Evolutionary conservation across 371 early-diverging fungal genomes (phyloP), one percentile per base, ranked within the genome.

Genomic region (Rhizopus microsporus): DNA sequence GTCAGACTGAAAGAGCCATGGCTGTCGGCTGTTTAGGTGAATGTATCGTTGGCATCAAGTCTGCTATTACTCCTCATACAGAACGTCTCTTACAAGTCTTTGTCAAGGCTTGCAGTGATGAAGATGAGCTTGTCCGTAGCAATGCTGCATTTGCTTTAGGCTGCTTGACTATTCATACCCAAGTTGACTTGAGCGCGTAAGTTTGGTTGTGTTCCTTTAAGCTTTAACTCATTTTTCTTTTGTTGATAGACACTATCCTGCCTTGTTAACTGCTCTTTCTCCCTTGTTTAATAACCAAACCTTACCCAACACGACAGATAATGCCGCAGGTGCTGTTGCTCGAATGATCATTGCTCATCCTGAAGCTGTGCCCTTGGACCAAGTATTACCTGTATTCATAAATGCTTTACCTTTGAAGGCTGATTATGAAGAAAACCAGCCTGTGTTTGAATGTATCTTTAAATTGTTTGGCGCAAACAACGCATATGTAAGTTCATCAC

Each of bases 101-200:
- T 61, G 64, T 88, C 54, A 72, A 78, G 46, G 91, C 84, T 3
- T 74, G 93, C 40, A 54, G 60, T 10, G 95, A 94, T 70, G 78
- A 84, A 52, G 88, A 89, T 49, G 82, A 85, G 10, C 88, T 90
- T 66, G 93, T 95, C 29, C 83, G 87, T 38, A 89, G 91, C 65
- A 94, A 95, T 60, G 89, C 88, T 31, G 91, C 92, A 0, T 95
- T 77, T 74, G 93, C 86, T 15, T 74, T 90, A 33, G 95, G 95
- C 30, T 78, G 85, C 34, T 78, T 94, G 40, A 80, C 87, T 42
- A 72, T 81, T 40, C 62, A 90, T 62, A 83, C 88, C 4, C 80
- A 80, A 17, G 67, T 82, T 3, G 92, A 94, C 55, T 67, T 87
- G 32, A 77, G 83, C 44, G 60, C 71, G 72, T 78, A 73, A 68